These are phyloP conservation scores for Bacterosira constricta DNA, from an alignment of 108 stramenopile species.

Conservation along the genomic window DNA sequence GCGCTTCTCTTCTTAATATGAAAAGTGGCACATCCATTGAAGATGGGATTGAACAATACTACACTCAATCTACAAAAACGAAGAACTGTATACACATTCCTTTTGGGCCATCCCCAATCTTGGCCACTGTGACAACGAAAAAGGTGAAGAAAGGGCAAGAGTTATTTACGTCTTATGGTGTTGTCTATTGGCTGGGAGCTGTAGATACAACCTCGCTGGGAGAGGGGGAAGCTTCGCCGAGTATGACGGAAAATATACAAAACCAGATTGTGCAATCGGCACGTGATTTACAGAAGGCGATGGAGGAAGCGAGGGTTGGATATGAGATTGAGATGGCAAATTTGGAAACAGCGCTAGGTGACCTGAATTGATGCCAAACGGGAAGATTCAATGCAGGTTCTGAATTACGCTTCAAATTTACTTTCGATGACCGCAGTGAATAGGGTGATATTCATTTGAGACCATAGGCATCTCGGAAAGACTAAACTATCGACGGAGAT, in stretches of 20 bases:
- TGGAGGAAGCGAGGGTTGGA: neutral
- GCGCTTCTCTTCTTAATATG: constrained; percentile 32
- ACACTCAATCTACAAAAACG: constrained; percentile 20
- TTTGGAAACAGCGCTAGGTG: neutral
- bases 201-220: neutral
- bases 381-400: no score
- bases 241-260: constrained; percentile 28
- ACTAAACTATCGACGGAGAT: no score
- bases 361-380: neutral
- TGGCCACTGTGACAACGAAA: constrained; percentile 42
- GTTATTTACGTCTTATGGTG: constrained; percentile 40
- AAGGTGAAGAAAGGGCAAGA: constrained; percentile 45
- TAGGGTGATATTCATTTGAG: no score
- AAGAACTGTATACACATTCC: constrained; percentile 56
- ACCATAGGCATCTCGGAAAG: no score
- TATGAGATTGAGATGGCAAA: constrained; percentile 14
- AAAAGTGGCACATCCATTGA: constrained; percentile 6
- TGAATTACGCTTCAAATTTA: no score
- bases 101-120: constrained; percentile 32
- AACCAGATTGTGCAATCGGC: constrained; percentile 28
- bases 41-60: constrained; percentile 47
- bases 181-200: constrained; percentile 36
- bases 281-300: constrained; percentile 29
- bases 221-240: neutral
- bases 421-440: no score